Base-by-base conservation (phyloP, 2,329 filamentous ascomycete genomes). In the Thermothelomyces thermophilus region DNA sequence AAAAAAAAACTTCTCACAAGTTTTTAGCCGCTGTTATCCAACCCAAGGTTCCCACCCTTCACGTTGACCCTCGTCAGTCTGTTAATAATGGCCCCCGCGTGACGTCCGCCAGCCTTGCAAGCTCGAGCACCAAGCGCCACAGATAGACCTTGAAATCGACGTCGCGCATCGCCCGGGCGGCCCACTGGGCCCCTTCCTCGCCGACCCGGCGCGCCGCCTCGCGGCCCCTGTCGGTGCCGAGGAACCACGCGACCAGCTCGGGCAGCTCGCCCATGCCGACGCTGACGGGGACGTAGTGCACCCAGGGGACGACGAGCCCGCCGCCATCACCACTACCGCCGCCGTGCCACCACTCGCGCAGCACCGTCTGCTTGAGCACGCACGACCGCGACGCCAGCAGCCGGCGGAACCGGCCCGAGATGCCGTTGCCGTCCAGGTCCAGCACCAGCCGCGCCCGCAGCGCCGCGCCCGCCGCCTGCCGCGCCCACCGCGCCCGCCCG, bases 71-170 rank as follows among this genome's bases (percentile, higher is more conserved):
- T 5, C 9, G 5, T 13, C 30, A 37, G 36, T 20, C 17, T 37
- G 26, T 26, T 9, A 26, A 26, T 9, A 26, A 26, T 26, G 24
- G 24, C 24, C 24, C 24, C 24, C 24, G 24, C 24, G 24, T 9
- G 24, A 26, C 24, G 9, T 74, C 70, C 51, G 68, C 65, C 7
- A 73, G 39, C 42, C 72, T 66, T 16, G 66, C 68, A 43, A 74
- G 72, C 68, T 86, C 82, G 20, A 85, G 59, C 57, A 86, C 54
- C 51, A 85, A 60, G 43, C 83, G 68, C 57, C 83, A 84, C 24
- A 79, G 69, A 68, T 82, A 83, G 2, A 79, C 69, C 24, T 75
- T 70, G 58, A 82, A 73, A 60, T 86, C 81, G 33, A 77, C 72
- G 39, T 78, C 76, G 36, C 81, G 62, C 30, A 86, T 58, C 10